Base-by-base conservation (phyloP, 1,284 basidiomycete species). In the Apiotrichum porosum region DNA sequence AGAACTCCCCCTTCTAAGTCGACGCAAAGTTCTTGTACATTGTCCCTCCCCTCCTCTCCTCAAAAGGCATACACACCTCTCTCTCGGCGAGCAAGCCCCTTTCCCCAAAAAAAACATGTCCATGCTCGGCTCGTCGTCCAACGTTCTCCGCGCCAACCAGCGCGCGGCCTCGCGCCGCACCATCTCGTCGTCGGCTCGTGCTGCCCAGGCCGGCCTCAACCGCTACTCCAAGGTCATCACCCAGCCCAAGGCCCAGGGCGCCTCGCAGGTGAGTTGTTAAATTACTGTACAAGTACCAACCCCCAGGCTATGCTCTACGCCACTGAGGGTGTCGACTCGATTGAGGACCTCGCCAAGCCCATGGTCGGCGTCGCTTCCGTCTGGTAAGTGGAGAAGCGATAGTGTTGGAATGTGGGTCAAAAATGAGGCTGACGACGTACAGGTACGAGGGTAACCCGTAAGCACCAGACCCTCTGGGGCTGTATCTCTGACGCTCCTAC, bases 341-440 rank as follows among this genome's bases (percentile, higher is more conserved):
- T 91, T 56, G 79, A 78, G 12, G 92, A 97, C 58, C 84, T 97
- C 55, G 77, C 87, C 63, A 95, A 93, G 73, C 83, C 91, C 46
- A 95, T 97, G 92, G 86, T 97, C 52, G 92, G 92, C 51, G 83
- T 97, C 34, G 92, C 84, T 9, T 92, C 88, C 60, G 86, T 97
- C 26, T 97, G 92, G 92, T 92, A 66, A 72, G 84, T 78, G 28
- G 26, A 28, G 12, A 28, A 28, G 26, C 26, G 26, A 12, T 12
- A 12, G 6, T 28, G 26, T 28, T 6, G 8, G 26, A 28, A 6
- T 28, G 6, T 28, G 26, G 26, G 35, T 38, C 30, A 39, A 26
- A 21, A 21, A 54, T 51, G 51, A 28, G 52, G n/a, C 54, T 58
- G 46, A 52, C 49, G 22, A n/a, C 44, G 9, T 46, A 48, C 24